Base-by-base conservation (phyloP, 768 basidiomycete genomes). In the Chiua virens region DNA sequence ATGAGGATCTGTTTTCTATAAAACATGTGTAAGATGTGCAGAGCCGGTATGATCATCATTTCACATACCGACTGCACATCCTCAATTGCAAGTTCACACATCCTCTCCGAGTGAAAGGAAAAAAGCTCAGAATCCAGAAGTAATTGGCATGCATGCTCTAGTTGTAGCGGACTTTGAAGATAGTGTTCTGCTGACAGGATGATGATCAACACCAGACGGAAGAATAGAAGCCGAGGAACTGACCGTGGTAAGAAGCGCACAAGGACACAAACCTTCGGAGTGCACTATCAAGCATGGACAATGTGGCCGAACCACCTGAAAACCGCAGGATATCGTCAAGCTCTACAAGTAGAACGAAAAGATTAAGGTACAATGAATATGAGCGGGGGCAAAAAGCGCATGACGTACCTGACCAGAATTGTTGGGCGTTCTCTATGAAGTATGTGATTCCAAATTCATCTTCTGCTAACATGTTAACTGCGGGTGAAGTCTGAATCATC, bases 91-190 rank as follows among this genome's bases (percentile, higher is more conserved):
- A 89, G 79, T 57, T 92, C 88, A 49, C 86, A 82, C 90, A 95
- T 95, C 30, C 96, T 76, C 63, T 94, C 93, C 4, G 91, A 93
- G 68, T 98, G 93, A 62, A 89, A 95, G 3, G 80, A 69, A 61
- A 98, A 97, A 36, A 98, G 78, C 62, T 95, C 93, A 0, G 91
- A 93, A 47, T 84, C 81, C 37, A 95, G 73, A 13, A 98, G 72
- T 27, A 88, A 70, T 36, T 79, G 73, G 58, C 88, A 87, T 11
- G 92, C 92, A 65, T 93, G 87, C 54, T 92, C 83, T 41, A 98
- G 77, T 60, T 96, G 92, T 22, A 88, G 68, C 4, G 87, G 87
- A 48, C 82, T 86, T 54, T 91, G 86, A 36, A 98, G 77, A 69
- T 91, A 98, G 62, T 86, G 81, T 62, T 97, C 96, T 87, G 38